phyloP scores from a whole-genome alignment of 306 rosid genomes.

The Herpetospermum pedunculosum region DNA sequence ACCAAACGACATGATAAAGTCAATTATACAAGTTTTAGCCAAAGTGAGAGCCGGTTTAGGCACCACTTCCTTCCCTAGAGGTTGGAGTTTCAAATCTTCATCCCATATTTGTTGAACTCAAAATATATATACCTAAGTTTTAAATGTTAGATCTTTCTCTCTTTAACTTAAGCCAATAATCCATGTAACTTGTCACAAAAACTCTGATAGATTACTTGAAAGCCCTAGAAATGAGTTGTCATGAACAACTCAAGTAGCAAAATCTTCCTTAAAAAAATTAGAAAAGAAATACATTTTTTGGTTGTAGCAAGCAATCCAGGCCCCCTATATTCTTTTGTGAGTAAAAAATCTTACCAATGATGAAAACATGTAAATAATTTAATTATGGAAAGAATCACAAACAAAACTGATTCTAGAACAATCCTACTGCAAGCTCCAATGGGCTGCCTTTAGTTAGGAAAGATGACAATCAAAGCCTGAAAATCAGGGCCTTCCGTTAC shows the following conservation, averaged over 20 bases:
- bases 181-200: not conserved
- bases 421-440: not conserved
- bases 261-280: too few species aligned
- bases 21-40: not conserved
- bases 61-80: not conserved
- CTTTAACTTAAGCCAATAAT: not conserved
- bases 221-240: not conserved
- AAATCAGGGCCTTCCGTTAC: slow-evolving; percentile 4
- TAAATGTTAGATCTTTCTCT: not conserved
- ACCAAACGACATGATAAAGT: not conserved
- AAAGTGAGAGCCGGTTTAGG: not conserved
- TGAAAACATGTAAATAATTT: not conserved
- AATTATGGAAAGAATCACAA: not conserved
- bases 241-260: not conserved
- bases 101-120: not conserved
- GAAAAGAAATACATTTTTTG: not conserved
- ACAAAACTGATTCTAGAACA: not conserved
- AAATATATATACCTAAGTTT: not conserved
- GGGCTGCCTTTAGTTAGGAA: not conserved
- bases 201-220: not conserved
- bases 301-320: not conserved
- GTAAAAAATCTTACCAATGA: not conserved
- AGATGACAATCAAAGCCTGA: not conserved
- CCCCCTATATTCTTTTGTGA: not conserved
- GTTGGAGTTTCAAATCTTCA: not conserved